Evolutionary conservation across 2,329 filamentous ascomycete species (phyloP).

Genomic region (Verticillium tricorpus): DNA sequence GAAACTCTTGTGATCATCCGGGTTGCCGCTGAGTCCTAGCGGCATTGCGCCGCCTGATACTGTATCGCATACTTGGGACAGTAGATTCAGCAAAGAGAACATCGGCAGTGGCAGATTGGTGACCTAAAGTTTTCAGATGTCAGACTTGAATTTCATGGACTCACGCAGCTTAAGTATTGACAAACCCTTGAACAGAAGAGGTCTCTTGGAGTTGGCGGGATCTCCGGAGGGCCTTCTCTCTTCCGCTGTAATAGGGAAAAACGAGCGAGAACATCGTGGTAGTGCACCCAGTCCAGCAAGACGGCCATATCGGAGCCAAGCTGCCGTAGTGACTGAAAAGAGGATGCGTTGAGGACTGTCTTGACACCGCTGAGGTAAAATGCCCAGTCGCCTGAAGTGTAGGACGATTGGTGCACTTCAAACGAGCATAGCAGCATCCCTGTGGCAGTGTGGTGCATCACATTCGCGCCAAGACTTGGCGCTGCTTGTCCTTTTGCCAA

Average conservation of each 20-base stretch:
- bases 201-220: neutral
- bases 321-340: slow-evolving; percentile 5
- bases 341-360: slow-evolving; percentile 9
- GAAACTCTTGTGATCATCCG: slow-evolving; percentile 15
- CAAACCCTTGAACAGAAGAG: neutral
- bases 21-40: slow-evolving; percentile 2
- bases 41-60: slow-evolving; percentile 1
- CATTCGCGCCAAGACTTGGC: slow-evolving; percentile 10
- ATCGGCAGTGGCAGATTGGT: slow-evolving; percentile 3
- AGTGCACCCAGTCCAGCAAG: slow-evolving; percentile 19
- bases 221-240: neutral
- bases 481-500: slow-evolving; percentile 16
- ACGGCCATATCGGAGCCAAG: slow-evolving; percentile 10
- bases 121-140: slow-evolving; percentile 5
- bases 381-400: slow-evolving; percentile 21
- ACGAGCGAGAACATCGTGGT: slow-evolving; percentile 21
- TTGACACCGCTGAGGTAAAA: slow-evolving; percentile 20
- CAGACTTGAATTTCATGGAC: neutral
- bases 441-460: slow-evolving; percentile 22
- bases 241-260: slow-evolving; percentile 23
- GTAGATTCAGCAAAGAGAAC: slow-evolving; percentile 12
- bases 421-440: slow-evolving; percentile 24
- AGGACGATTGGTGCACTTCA: slow-evolving; percentile 19
- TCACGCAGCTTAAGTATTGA: neutral
- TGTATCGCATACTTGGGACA: slow-evolving; percentile 16